These are phyloP conservation scores for Fusarium concolor DNA, from an alignment of 2,329 filamentous ascomycete species.

Conservation along the genomic window DNA sequence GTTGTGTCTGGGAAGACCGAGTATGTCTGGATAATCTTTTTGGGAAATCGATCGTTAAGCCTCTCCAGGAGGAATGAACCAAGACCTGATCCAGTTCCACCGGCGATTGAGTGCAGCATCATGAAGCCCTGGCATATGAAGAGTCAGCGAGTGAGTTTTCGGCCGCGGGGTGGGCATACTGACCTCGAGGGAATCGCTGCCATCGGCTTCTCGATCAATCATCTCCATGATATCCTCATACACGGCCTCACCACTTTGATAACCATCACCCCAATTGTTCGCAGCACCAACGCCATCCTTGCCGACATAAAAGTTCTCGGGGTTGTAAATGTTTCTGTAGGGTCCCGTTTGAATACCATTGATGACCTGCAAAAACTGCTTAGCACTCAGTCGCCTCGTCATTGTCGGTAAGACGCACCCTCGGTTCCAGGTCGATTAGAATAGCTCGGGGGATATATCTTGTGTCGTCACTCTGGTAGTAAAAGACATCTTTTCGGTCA, in stretches of 20 bases:
- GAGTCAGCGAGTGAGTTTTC: background rate
- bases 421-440: constrained; percentile 91
- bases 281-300: constrained; percentile 94
- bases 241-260: constrained; percentile 89
- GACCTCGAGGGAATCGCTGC: constrained; percentile 92
- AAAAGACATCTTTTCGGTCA: constrained; percentile 98
- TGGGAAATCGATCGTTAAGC: constrained; percentile 96
- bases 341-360: constrained; percentile 92
- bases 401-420: constrained; percentile 62
- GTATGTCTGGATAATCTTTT: constrained; percentile 99
- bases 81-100: constrained; percentile 94
- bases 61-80: constrained; percentile 95
- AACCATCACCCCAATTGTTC: constrained; percentile 98
- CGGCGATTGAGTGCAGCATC: constrained; percentile 97
- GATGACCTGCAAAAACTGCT: constrained; percentile 70
- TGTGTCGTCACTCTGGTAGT: constrained; percentile 99
- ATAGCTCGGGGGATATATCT: constrained; percentile 98
- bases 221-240: constrained; percentile 99
- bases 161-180: background rate
- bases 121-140: constrained; percentile 80
- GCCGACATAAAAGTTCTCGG: constrained; percentile 97
- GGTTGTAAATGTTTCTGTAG: constrained; percentile 99
- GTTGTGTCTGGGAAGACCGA: constrained; percentile 97
- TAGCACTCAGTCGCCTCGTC: constrained; percentile 9
- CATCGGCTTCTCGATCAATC: constrained; percentile 98